Percentiles rank a stretch among this genome's conserved stretches.
Conservation (phyloP, 2,329 filamentous ascomycete genomes). For the Myotisia sp. region DNA sequence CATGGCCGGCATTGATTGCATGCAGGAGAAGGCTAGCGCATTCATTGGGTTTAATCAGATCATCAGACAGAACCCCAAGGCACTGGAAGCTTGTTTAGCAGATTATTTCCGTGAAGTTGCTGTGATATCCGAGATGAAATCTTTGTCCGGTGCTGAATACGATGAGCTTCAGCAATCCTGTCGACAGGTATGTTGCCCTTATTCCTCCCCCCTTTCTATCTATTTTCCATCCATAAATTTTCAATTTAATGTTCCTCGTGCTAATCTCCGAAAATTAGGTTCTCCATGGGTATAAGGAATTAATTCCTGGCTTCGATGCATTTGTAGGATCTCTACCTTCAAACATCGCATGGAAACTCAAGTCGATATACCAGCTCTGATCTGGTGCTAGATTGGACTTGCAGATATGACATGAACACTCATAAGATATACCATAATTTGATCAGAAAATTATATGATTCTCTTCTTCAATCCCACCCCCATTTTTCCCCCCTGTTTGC, state of each 20-base stretch:
- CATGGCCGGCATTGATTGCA: slow-evolving; percentile 73
- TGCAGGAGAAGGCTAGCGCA: slow-evolving; percentile 87
- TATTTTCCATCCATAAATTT: not conserved
- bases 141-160: slow-evolving; percentile 46
- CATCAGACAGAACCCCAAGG: slow-evolving; percentile 73
- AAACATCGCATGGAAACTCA: slow-evolving; percentile 29
- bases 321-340: slow-evolving; percentile 30
- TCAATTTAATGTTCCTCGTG: not conserved
- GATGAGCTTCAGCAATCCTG: slow-evolving; percentile 55
- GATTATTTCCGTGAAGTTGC: slow-evolving; percentile 78
- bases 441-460: not conserved
- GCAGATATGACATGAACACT: not conserved
- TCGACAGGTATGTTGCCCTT: slow-evolving; percentile 52
- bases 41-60: slow-evolving; percentile 81
- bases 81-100: slow-evolving; percentile 73
- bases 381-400: slow-evolving; percentile 1
- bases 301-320: slow-evolving; percentile 35
- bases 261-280: slow-evolving; percentile 19
- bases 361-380: slow-evolving; percentile 30
- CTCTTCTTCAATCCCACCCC: not conserved
- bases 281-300: slow-evolving; percentile 33
- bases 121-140: slow-evolving; percentile 48
- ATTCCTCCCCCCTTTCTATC: not conserved
- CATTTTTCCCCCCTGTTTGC: not conserved
- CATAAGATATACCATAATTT: not conserved